phyloP scores from a whole-genome alignment of 2,329 filamentous ascomycete genomes.

The Paraphaeosphaeria minitans region DNA sequence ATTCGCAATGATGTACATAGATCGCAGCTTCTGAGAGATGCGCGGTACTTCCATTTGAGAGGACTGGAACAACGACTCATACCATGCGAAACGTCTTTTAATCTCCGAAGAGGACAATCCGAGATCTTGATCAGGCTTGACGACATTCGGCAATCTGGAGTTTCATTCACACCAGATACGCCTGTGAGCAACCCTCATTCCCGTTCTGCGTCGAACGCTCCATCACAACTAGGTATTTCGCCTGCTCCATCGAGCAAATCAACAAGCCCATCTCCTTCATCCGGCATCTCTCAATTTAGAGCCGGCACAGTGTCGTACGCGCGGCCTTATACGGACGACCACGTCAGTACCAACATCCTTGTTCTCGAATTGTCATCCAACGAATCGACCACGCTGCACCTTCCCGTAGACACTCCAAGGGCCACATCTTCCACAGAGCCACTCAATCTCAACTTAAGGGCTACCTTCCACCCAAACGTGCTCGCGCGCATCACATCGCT shows the following conservation, averaged over 20 bases:
- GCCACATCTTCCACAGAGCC: constrained; percentile 29
- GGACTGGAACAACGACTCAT: constrained; percentile 88
- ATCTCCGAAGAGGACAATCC: constrained; percentile 67
- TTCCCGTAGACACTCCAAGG: constrained; percentile 24
- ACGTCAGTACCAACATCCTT: constrained; percentile 65
- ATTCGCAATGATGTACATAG: constrained; percentile 80
- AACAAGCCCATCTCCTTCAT: constrained; percentile 27
- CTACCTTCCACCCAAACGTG: constrained; percentile 74
- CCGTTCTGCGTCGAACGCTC: constrained; percentile 22
- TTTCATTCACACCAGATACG: constrained; percentile 66
- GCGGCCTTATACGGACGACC: constrained; percentile 82
- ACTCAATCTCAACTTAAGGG: constrained; percentile 53
- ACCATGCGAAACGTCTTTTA: constrained; percentile 75
- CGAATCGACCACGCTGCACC: constrained; percentile 50
- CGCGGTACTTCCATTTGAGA: constrained; percentile 90
- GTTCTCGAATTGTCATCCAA: constrained; percentile 70
- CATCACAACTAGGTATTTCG: constrained; percentile 23
- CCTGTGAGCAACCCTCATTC: constrained; percentile 27
- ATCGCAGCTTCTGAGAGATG: constrained; percentile 78
- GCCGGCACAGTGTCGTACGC: constrained; percentile 75
- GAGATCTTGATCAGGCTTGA: constrained; percentile 83
- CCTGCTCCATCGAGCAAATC: constrained; percentile 30
- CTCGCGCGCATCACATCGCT: constrained; percentile 73
- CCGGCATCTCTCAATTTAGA: constrained; percentile 17
- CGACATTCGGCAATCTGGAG: constrained; percentile 86